A percentile compares a stretch with the other conserved stretches of the same genome.
These are phyloP conservation scores for Xylariaceae sp. DNA, from an alignment of 2,329 filamentous ascomycete species.

Conservation along the genomic window DNA sequence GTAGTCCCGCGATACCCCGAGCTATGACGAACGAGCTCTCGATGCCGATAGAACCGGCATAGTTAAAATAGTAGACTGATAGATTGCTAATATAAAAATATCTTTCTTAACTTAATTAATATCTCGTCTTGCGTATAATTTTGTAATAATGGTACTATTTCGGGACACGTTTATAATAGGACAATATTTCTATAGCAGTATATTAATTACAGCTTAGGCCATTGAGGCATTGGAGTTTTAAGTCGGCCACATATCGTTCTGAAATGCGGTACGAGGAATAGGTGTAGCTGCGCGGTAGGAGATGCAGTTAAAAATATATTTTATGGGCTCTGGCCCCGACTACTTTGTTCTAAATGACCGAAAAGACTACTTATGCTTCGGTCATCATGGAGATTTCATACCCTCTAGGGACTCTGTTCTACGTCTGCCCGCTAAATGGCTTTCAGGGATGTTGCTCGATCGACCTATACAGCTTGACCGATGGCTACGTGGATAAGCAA, in stretches of 20 bases:
- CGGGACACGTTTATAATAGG: too few relatives aligned
- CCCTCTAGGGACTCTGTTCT: background rate
- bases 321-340: too few relatives aligned
- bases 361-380: too few relatives aligned
- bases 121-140: too few relatives aligned
- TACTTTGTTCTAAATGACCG: too few relatives aligned
- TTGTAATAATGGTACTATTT: too few relatives aligned
- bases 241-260: too few relatives aligned
- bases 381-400: background rate
- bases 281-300: background rate
- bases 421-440: background rate
- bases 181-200: too few relatives aligned
- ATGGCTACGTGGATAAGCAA: background rate
- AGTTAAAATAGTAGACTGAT: background rate
- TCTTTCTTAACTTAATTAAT: too few relatives aligned
- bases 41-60: background rate
- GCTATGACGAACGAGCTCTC: background rate
- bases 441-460: background rate
- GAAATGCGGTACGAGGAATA: background rate
- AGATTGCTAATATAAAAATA: background rate
- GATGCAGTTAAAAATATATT: background rate
- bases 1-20: background rate
- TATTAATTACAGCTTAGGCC: too few relatives aligned
- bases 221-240: too few relatives aligned
- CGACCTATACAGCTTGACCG: background rate